Conservation (phyloP, 176 grass and related monocot species). For the Triticum monococcum region DNA sequence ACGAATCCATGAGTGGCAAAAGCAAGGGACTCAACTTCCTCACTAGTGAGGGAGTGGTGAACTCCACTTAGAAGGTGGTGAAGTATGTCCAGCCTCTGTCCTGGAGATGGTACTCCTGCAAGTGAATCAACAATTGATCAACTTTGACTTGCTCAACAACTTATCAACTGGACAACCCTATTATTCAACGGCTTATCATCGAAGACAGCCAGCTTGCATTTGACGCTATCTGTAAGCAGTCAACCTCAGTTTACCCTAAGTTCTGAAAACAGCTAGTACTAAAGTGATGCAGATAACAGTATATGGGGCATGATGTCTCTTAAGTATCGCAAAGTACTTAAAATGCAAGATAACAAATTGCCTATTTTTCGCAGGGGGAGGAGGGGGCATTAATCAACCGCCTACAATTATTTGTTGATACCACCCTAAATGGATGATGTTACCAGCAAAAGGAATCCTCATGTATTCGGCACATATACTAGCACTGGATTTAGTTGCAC, state of each 20-base stretch:
- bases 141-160: background rate
- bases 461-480: constrained; percentile 17
- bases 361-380: background rate
- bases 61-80: constrained; percentile 47
- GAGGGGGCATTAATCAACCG: background rate
- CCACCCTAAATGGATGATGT: constrained; percentile 11
- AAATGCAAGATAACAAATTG: constrained; percentile 6
- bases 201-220: background rate
- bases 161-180: constrained; percentile 17
- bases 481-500: background rate
- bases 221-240: background rate
- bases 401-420: constrained; percentile 6
- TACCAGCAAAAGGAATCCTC: background rate
- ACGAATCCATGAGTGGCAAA: constrained; percentile 81
- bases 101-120: constrained; percentile 84
- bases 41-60: constrained; percentile 52
- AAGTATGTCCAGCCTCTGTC: constrained; percentile 88
- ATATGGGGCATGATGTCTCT: background rate
- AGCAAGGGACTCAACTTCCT: constrained; percentile 58
- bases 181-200: background rate
- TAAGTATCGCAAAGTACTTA: background rate
- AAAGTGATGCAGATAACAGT: background rate
- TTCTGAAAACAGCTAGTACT: background rate
- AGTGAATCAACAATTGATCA: background rate
- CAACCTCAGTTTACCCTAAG: constrained; percentile 3